These are phyloP conservation scores for Solanum hybrid DNA, from an alignment of 305 asterid species.

Conservation along the genomic window DNA sequence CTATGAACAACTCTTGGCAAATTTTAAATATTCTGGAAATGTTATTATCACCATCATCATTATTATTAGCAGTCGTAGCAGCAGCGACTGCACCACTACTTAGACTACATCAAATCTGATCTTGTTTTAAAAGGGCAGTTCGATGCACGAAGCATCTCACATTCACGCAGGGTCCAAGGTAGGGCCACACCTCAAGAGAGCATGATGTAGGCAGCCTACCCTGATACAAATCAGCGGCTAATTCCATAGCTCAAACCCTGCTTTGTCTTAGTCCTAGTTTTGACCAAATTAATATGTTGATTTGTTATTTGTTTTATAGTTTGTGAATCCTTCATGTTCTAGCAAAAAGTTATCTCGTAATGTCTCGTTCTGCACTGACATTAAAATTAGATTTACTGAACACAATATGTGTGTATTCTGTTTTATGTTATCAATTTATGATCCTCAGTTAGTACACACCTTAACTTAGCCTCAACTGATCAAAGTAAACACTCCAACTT, in stretches of 20 bases:
- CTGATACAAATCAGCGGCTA: not conserved
- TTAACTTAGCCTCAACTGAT: too few species aligned
- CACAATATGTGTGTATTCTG: not conserved
- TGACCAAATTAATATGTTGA: not conserved
- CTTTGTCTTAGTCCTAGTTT: not conserved
- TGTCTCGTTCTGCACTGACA: not conserved
- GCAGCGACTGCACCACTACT: not conserved
- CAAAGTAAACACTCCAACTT: not conserved
- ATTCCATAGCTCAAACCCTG: not conserved
- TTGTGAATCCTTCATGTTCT: not conserved
- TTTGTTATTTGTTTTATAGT: not conserved
- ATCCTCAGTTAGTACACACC: not conserved
- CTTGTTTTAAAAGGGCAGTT: not conserved
- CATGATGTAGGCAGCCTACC: not conserved
- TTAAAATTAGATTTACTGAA: not conserved
- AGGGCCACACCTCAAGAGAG: too few species aligned
- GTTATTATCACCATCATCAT: not conserved
- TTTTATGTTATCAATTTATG: not conserved
- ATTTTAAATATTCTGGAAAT: not conserved
- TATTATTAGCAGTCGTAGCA: not conserved
- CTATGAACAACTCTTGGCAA: not conserved
- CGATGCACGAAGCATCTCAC: not conserved
- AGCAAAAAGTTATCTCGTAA: not conserved
- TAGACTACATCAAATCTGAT: not conserved
- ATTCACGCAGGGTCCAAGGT: too few species aligned